Evolutionary conservation across 75 land plant species (phyloP), one percentile per base, ranked within the genome.

Genomic region (Pinus albicaulis): DNA sequence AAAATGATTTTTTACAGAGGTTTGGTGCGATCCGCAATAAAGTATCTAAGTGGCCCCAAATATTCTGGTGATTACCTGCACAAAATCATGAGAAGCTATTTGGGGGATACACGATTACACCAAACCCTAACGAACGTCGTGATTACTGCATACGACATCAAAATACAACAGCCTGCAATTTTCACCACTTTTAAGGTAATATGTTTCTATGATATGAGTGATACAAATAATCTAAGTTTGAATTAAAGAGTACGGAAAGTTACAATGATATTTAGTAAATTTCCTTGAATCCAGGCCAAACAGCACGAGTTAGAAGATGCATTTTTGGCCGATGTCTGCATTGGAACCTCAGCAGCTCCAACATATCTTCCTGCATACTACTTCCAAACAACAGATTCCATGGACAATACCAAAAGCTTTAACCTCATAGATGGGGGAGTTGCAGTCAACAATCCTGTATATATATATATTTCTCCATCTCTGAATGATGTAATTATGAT

Each of bases 281-380:
- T 2, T 6, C 19, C 2, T 34, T 36, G 36, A n/a, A n/a, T n/a
- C 68, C 70, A 75, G 69, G 76, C 52, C 1, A 75, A 34, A 4
- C 7, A 26, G 14, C 15, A 75, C 22, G 16, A 5, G 16, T 14
- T 19, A 8, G 55, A 10, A 23, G 60, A 82, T 82, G 81, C 80
- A 28, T 16, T 19, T 3, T 55, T 82, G 6, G 44, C 71, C 2
- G 81, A 83, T 56, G 75, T 83, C 19, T 79, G 84, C 74, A 79
- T 79, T 20, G 90, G 91, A 3, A 87, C 91, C 0, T 83, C 91
- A 19, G 91, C 91, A 7, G 90, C 90, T 59, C 89, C 91, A 14
- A 82, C 86, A 14, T 84, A 78, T 52, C 62, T 89, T 13, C 91
- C 91, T 7, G 80, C 90, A 2, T 56, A 79, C 22, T 74, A 41